Evolutionary conservation across 495 filamentous ascomycete species (phyloP), one percentile per base, ranked within the genome.

Genomic region (Aspergillus sparsus): DNA sequence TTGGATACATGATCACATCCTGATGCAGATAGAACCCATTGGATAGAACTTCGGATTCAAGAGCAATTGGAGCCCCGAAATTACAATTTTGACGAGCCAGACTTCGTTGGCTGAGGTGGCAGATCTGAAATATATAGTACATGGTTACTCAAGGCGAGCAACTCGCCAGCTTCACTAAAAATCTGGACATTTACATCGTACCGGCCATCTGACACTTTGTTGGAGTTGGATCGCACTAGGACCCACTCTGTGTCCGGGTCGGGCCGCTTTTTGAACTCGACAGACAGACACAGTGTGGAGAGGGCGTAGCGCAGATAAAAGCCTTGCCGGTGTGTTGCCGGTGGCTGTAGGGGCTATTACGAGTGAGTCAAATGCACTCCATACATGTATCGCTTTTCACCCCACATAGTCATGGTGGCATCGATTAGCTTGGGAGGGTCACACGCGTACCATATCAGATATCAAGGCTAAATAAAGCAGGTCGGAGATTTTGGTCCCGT

Each of bases 251-350:
- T 69, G 3, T 18, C 31, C 36, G 64, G 67, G 15, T 53, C 49
- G 45, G 67, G 67, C 16, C 63, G 63, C 36, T 61, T 64, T 57
- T 69, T 69, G 57, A 69, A 66, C 44, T 66, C 67, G 41, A 66
- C 62, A 7, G 66, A 66, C 47, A 66, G 36, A 42, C 66, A 69
- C 3, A 66, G 59, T 10, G 66, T 69, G 51, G 63, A 69, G 18
- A 69, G 49, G 2, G 63, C 63, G 42, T 69, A 59, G 8, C 51
- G 57, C 6, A 41, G 16, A 37, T 69, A 69, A 27, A 69, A 66
- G 1, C 57, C 59, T 4, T 49, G 32, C 34, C 58, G 53, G 39
- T 69, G 66, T 0, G 66, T 69, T n/a, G 66, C 66, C 15, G 66
- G 56, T 0, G 66, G 66, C 33, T 69, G 66, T 10, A 69, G 61